phyloP scores from a whole-genome alignment of 495 filamentous ascomycete species.

The Friedmanniomyces simplex region DNA sequence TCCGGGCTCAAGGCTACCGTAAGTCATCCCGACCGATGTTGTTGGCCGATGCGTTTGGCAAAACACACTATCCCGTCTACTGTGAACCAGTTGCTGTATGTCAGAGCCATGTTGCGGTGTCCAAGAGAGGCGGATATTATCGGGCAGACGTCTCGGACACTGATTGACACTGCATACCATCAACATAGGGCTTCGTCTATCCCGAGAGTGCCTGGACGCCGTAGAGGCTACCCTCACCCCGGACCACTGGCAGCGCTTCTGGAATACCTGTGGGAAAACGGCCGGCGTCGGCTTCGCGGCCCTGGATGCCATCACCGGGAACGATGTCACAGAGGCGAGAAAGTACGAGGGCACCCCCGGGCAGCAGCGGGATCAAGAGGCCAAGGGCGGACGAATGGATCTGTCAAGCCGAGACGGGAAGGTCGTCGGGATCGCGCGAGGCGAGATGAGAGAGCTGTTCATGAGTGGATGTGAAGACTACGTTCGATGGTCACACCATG shows the following conservation, averaged over 20 bases:
- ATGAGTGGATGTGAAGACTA: constrained; percentile 36
- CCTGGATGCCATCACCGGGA: constrained; percentile 38
- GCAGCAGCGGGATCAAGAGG: constrained; percentile 13
- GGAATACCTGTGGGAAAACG: constrained; percentile 43
- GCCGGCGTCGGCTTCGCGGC: constrained; percentile 36
- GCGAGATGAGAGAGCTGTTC: constrained; percentile 42
- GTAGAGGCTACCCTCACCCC: constrained; percentile 42
- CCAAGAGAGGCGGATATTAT: too few species aligned
- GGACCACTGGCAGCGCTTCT: constrained; percentile 35
- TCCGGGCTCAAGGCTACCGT: constrained; percentile 46
- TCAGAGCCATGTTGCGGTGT: too few species aligned
- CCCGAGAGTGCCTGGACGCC: constrained; percentile 40
- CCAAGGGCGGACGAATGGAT: not conserved
- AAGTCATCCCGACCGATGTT: too few species aligned
- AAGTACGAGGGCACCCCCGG: not conserved
- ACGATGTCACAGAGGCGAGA: constrained; percentile 16
- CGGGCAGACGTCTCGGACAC: too few species aligned
- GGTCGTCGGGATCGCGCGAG: constrained; percentile 41
- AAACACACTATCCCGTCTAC: too few species aligned
- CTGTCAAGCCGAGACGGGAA: constrained; percentile 37
- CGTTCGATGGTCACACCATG: constrained; percentile 39
- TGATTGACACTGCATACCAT: too few species aligned
- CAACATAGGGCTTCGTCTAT: constrained; percentile 39
- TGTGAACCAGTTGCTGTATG: too few species aligned
- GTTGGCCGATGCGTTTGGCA: too few species aligned